Percentiles rank a stretch among this genome's conserved stretches.
phyloP scores from a whole-genome alignment of 768 basidiomycete genomes.

The Lactarius hatsudake region DNA sequence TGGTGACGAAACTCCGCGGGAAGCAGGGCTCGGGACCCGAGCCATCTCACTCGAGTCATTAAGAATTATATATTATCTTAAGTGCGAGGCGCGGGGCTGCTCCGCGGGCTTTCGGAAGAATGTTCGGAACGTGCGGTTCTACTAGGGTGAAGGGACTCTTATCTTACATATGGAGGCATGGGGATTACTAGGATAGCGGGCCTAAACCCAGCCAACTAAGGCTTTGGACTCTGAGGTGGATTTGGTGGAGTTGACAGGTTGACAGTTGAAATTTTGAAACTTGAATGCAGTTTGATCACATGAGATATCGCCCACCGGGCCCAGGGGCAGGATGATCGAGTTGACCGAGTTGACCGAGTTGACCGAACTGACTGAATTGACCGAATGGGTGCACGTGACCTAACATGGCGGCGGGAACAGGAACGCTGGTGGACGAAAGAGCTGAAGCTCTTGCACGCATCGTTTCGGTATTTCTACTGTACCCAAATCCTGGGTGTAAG shows the following conservation, averaged over 20 bases:
- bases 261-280: not conserved
- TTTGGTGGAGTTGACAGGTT: not conserved
- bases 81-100: not conserved
- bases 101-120: not conserved
- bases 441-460: no score
- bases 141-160: not conserved
- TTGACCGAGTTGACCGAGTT: no score
- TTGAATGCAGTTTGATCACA: not conserved
- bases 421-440: no score
- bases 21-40: not conserved
- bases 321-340: no score
- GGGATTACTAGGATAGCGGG: not conserved
- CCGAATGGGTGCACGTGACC: no score
- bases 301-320: not conserved
- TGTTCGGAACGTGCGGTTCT: not conserved
- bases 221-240: not conserved
- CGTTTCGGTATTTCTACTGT: no score
- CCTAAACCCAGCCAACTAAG: not conserved
- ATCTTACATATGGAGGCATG: not conserved
- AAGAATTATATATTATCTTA: not conserved
- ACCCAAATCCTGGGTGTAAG: no score
- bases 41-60: not conserved
- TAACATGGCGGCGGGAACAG: no score
- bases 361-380: no score
- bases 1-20: slow-evolving; percentile 8